Conservation (phyloP, 116 monocot genomes). For the Trichopus zeylanicus region DNA sequence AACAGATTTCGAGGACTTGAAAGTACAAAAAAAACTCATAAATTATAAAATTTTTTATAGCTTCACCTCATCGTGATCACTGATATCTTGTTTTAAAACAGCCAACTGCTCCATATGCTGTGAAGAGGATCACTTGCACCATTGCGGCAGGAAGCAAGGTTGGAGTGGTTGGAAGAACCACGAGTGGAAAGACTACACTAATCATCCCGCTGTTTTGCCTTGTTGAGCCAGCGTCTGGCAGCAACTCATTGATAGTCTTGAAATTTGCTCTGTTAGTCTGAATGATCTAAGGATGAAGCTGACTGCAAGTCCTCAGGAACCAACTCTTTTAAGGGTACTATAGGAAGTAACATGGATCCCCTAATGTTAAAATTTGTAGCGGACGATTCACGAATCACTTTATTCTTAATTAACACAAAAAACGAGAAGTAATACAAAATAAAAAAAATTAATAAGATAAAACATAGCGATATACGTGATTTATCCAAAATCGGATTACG, state of each 20-base stretch:
- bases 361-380: slow-evolving; percentile 31
- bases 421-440: no score
- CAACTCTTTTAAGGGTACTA: slow-evolving; percentile 69
- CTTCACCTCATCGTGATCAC: no score
- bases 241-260: slow-evolving; percentile 64
- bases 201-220: slow-evolving; percentile 68
- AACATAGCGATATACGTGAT: no score
- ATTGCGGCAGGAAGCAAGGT: slow-evolving; percentile 52
- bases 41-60: no score
- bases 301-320: slow-evolving; percentile 88
- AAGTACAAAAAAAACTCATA: slow-evolving; percentile 13
- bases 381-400: no score
- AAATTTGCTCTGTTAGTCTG: slow-evolving; percentile 65
- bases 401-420: no score
- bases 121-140: slow-evolving; percentile 56
- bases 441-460: no score
- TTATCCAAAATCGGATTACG: no score
- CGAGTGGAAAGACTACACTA: slow-evolving; percentile 84
- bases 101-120: no score
- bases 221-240: slow-evolving; percentile 54
- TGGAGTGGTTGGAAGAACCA: slow-evolving; percentile 76
- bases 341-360: slow-evolving; percentile 72
- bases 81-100: slow-evolving; percentile 65
- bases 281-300: slow-evolving; percentile 80
- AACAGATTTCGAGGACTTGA: slow-evolving; percentile 55